phyloP scores from a whole-genome alignment of 116 monocot species.

The Thalassia testudinum region DNA sequence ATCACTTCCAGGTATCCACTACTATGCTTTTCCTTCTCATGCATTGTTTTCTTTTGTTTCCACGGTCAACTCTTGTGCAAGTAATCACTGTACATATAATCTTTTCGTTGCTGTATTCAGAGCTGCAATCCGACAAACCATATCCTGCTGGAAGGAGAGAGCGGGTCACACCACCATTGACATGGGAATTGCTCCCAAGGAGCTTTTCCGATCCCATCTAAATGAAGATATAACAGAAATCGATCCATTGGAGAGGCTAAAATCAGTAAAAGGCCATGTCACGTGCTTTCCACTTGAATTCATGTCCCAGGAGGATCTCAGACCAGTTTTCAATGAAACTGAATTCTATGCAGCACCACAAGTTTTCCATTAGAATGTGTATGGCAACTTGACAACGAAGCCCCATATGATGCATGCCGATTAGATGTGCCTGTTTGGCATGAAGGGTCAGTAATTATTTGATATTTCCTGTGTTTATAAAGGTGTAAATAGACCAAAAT shows the following conservation, averaged over 20 bases:
- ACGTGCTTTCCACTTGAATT: conserved; percentile 86
- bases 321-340: conserved; percentile 73
- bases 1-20: conserved; percentile 87
- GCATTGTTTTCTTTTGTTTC: too few species aligned
- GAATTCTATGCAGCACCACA: conserved; percentile 82
- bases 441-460: too few species aligned
- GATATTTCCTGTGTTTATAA: too few species aligned
- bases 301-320: conserved; percentile 84
- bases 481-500: too few species aligned
- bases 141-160: conserved; percentile 71
- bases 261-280: conserved; percentile 62
- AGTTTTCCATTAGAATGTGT: conserved; percentile 79
- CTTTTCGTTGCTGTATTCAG: conserved; percentile 18
- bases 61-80: not conserved
- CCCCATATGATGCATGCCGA: too few species aligned
- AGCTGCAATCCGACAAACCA: conserved; percentile 57
- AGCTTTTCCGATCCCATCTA: conserved; percentile 35
- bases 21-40: too few species aligned
- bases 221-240: conserved; percentile 35
- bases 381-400: too few species aligned
- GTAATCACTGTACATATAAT: not conserved
- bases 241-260: conserved; percentile 55
- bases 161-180: conserved; percentile 84
- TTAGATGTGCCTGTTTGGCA: too few species aligned
- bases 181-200: conserved; percentile 52